Conservation (phyloP, 208 protist species). For the Phytomonas sp. region DNA sequence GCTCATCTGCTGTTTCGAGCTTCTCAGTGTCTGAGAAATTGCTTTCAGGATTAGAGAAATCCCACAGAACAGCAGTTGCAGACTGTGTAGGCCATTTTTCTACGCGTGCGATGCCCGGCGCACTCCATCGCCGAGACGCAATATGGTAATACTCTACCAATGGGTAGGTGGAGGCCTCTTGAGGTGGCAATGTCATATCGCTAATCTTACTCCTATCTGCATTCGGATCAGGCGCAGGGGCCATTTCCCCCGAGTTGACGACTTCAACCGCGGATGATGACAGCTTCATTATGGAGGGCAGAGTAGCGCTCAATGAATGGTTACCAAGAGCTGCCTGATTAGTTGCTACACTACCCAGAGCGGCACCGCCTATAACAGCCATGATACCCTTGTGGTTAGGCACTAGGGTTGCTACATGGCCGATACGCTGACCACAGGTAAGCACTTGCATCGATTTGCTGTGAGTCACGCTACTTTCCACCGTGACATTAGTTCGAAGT, state of each 20-base stretch:
- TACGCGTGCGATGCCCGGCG: background rate
- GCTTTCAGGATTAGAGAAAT: background rate
- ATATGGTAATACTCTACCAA: background rate
- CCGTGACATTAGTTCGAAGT: background rate
- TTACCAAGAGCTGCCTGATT: background rate
- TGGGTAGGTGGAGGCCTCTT: background rate
- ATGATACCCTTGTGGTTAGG: background rate
- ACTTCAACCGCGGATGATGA: background rate
- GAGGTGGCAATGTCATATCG: background rate
- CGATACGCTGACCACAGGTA: background rate
- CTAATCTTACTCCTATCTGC: background rate
- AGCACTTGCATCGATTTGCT: background rate
- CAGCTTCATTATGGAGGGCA: background rate
- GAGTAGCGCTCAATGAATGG: background rate
- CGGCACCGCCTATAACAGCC: background rate
- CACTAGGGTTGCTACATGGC: background rate
- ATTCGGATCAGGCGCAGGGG: background rate
- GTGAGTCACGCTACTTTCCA: background rate
- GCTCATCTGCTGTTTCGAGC: background rate
- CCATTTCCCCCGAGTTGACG: background rate
- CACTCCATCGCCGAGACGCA: background rate
- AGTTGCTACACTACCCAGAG: background rate
- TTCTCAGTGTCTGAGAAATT: background rate
- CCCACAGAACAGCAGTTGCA: background rate
- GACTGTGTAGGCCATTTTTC: background rate